Evolutionary conservation across 257 asterid species (phyloP).

Genomic region (Eustoma russellianum): DNA sequence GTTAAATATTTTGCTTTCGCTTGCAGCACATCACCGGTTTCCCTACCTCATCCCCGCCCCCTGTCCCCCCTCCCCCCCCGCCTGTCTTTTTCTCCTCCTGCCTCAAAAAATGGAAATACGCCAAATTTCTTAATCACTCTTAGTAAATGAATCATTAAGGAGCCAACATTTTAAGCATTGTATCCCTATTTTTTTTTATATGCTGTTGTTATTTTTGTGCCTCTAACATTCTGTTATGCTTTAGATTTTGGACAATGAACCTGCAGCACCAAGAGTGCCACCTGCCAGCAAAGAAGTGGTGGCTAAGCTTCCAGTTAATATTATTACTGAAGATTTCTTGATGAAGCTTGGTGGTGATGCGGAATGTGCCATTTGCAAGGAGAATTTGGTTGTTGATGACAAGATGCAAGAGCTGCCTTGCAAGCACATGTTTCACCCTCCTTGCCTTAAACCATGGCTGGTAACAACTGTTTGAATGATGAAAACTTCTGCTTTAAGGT

Average conservation of each 20-base stretch:
- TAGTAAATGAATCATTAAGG: too few relatives aligned
- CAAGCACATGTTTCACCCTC: conserved; percentile 92
- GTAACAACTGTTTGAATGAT: conserved; percentile 25
- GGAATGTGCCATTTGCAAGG: conserved; percentile 84
- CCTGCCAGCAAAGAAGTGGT: conserved; percentile 95
- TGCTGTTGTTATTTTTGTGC: not conserved
- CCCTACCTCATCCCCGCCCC: too few relatives aligned
- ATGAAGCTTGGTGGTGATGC: conserved; percentile 68
- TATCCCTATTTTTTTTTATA: not conserved
- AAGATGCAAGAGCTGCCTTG: conserved; percentile 93
- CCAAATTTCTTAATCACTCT: too few relatives aligned
- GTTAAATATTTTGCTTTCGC: too few relatives aligned
- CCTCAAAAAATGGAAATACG: too few relatives aligned
- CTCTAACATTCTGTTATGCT: conserved; percentile 5
- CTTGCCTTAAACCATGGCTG: conserved; percentile 99
- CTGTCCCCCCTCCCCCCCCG: too few relatives aligned
- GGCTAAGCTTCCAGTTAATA: conserved; percentile 80
- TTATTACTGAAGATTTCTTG: conserved; percentile 48
- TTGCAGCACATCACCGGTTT: too few relatives aligned
- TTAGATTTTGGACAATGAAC: conserved; percentile 50
- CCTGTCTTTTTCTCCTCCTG: too few relatives aligned
- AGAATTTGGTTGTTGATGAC: conserved; percentile 57
- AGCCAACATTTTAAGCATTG: too few relatives aligned
- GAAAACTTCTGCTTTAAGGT: not conserved
- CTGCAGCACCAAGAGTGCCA: conserved; percentile 73